These are phyloP conservation scores for Mortierella sp. DNA, from an alignment of 371 early-diverging fungal genomes.

Conservation along the genomic window DNA sequence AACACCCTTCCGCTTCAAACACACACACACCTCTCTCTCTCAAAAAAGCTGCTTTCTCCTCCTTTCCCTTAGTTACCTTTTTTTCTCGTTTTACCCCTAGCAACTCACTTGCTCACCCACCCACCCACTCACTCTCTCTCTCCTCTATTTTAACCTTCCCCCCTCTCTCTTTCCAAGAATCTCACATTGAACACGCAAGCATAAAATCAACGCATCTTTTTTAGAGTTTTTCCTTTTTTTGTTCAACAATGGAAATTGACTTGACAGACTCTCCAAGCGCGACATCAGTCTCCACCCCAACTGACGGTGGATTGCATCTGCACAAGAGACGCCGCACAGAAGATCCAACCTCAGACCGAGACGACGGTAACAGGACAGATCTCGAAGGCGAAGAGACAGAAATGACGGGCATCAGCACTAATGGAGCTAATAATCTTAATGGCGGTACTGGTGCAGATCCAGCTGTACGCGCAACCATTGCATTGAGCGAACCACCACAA, in stretches of 20 bases:
- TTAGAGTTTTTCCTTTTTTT: background rate
- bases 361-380: constrained; percentile 41
- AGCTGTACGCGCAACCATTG: constrained; percentile 23
- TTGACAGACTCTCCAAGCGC: constrained; percentile 55
- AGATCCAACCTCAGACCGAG: constrained; percentile 58
- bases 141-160: background rate
- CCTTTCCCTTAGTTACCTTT: too few species aligned
- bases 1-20: background rate
- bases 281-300: constrained; percentile 54
- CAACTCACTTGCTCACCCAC: background rate
- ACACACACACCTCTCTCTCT: too few species aligned
- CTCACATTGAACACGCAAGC: background rate
- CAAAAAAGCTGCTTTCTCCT: too few species aligned
- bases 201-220: background rate
- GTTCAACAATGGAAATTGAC: constrained; percentile 46
- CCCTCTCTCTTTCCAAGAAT: background rate
- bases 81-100: background rate
- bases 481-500: constrained; percentile 55
- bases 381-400: constrained; percentile 38
- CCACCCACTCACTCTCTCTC: constrained; percentile 1
- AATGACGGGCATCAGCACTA: constrained; percentile 13
- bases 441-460: constrained; percentile 13
- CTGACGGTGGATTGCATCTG: constrained; percentile 51
- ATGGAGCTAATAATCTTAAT: constrained; percentile 6
- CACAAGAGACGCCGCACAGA: constrained; percentile 60